A percentile compares a stretch with the other conserved stretches of the same genome.
phyloP scores from a whole-genome alignment of 441 rosid species.

The Gossypium davidsonii region DNA sequence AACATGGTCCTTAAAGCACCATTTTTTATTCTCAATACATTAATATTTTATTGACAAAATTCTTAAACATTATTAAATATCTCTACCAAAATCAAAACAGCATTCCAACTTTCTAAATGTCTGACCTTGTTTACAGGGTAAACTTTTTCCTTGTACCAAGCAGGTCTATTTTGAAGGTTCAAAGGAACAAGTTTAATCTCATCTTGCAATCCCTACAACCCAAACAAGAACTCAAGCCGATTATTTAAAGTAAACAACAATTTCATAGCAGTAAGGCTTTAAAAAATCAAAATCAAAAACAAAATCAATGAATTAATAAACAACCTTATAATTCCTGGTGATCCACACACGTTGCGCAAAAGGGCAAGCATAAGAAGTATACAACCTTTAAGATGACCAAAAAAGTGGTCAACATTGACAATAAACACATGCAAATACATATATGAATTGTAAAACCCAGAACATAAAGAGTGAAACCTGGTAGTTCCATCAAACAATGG shows the following conservation, averaged over 20 bases:
- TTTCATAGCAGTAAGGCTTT: background rate
- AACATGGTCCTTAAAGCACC: background rate
- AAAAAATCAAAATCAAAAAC: too few relatives aligned
- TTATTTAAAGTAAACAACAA: background rate
- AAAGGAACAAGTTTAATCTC: conserved; percentile 48
- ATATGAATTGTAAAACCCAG: background rate
- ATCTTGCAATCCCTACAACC: conserved; percentile 40
- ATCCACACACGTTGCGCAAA: conserved; percentile 60
- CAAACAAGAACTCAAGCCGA: background rate
- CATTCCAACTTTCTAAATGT: background rate
- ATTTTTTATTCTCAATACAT: background rate
- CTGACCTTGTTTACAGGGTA: conserved; percentile 42
- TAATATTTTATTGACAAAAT: background rate
- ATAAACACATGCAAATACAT: background rate
- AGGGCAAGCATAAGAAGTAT: conserved; percentile 45
- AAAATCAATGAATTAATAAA: background rate
- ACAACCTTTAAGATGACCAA: conserved; percentile 25
- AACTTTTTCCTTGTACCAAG: conserved; percentile 55
- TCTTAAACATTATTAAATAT: background rate
- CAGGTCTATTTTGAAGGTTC: conserved; percentile 40
- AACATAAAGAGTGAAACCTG: conserved; percentile 25
- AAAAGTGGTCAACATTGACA: background rate
- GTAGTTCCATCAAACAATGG: conserved; percentile 57
- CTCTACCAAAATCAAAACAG: background rate
- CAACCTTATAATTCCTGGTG: conserved; percentile 49